Conservation (phyloP, 176 grass and related monocot species). For the Bonia amplexicaulis region DNA sequence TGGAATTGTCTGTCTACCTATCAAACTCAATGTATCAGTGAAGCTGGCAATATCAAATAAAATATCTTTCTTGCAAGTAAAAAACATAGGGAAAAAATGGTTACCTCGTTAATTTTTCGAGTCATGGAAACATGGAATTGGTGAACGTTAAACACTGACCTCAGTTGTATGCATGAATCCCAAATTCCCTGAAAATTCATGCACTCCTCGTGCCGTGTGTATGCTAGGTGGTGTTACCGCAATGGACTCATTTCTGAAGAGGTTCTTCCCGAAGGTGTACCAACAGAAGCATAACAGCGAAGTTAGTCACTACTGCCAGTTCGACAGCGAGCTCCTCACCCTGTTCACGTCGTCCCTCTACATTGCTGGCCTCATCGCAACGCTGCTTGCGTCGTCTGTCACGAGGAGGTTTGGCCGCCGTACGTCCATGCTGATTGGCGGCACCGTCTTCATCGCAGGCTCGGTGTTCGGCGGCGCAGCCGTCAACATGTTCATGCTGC, state of each 20-base stretch:
- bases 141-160: not conserved
- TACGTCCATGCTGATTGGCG: constrained; percentile 63
- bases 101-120: not conserved
- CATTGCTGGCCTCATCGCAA: constrained; percentile 64
- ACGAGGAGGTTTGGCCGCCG: constrained; percentile 59
- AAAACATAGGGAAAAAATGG: not conserved
- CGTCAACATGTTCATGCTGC: constrained; percentile 63
- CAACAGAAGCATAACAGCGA: constrained; percentile 38
- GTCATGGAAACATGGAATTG: not conserved
- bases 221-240: constrained; percentile 55
- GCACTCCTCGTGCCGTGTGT: not conserved
- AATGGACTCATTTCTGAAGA: constrained; percentile 71
- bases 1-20: not conserved
- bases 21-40: not conserved
- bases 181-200: constrained; percentile 2
- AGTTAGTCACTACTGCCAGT: constrained; percentile 64
- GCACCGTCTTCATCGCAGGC: constrained; percentile 51
- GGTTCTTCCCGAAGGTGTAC: constrained; percentile 77
- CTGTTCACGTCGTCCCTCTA: constrained; percentile 83
- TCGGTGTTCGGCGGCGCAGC: constrained; percentile 63
- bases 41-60: not conserved
- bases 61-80: not conserved
- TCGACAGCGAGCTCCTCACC: constrained; percentile 77
- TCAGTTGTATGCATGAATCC: not conserved
- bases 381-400: constrained; percentile 52